Evolutionary conservation across 768 basidiomycete genomes (phyloP), one percentile per base, ranked within the genome.

Genomic region (Xerocomellus amylosporus): DNA sequence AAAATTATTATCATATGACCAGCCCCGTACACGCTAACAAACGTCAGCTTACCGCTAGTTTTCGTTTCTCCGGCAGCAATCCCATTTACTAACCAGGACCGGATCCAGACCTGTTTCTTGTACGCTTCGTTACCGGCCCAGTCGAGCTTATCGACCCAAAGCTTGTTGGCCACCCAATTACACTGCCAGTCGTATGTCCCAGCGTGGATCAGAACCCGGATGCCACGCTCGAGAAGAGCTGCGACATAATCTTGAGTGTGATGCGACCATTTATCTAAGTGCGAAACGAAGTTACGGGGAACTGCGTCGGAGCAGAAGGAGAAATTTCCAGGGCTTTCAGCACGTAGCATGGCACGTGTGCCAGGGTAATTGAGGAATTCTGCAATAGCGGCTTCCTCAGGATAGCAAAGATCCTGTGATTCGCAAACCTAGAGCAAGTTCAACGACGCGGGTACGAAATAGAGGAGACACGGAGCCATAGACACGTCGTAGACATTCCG

Each of bases 1-100:
- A 51, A 54, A 46, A 20, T 34, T 66, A 74, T 61, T 38, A 85
- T 86, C 85, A 87, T 86, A 72, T 90, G 88, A n/a, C 88, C 88
- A 28, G 87, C 89, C 5, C 78, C 85, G 42, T 77, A 70, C 36
- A 88, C 70, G 0, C 82, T 87, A 15, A 79, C 81, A 64, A 84
- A 88, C 36, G 85, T 87, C 52, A 92, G 70, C 19, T 79, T 78
- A 8, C 77, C 79, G 34, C 75, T 75, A 30, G 71, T 75, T 68
- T 84, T 82, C 41, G 79, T 82, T 64, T 75, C 74, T 5, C 87
- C 87, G 0, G 79, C 87, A 40, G 68, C 68, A 50, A 75, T 60
- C 12, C 80, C 82, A 55, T 80, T 73, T 9, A 88, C 78, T 0
- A 62, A 61, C 86, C 86, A 90, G 10, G 81, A 74, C 42, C 73